Conservation (phyloP, 768 basidiomycete genomes). For the Leccinum disarticulatum region DNA sequence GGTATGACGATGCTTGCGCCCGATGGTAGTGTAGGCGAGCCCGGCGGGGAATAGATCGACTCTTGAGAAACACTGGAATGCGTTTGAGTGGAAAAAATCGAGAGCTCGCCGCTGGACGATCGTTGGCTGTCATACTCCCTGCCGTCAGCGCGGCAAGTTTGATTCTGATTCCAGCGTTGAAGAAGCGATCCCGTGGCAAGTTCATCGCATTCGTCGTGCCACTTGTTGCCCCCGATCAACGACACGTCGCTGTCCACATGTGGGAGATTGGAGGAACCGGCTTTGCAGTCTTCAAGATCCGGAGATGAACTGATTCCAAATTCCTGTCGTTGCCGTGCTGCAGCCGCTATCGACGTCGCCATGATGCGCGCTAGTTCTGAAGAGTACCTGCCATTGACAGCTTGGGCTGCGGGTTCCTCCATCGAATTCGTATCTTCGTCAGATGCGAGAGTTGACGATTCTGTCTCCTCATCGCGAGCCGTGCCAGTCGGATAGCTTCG, state of each 20-base stretch:
- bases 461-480: conserved; percentile 7
- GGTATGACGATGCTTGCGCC: conserved; percentile 7
- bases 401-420: neutral
- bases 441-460: conserved; percentile 14
- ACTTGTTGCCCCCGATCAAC: conserved; percentile 39
- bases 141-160: neutral
- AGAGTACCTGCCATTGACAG: conserved; percentile 40
- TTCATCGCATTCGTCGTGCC: conserved; percentile 38
- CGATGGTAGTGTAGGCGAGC: conserved; percentile 13
- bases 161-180: conserved; percentile 17
- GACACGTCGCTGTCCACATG: conserved; percentile 50
- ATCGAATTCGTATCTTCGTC: conserved; percentile 17
- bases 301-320: conserved; percentile 52
- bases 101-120: conserved; percentile 9
- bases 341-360: conserved; percentile 34
- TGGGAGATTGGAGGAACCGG: conserved; percentile 18
- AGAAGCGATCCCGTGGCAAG: conserved; percentile 33
- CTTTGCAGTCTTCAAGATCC: conserved; percentile 3
- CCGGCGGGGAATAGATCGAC: conserved; percentile 26
- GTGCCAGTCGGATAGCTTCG: neutral
- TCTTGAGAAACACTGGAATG: conserved; percentile 23
- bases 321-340: conserved; percentile 47
- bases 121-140: conserved; percentile 1
- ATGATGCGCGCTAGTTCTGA: conserved; percentile 54
- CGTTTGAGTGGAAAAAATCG: conserved; percentile 12